phyloP scores from a whole-genome alignment of 2,329 filamentous ascomycete species.

The Grosmannia serpens region DNA sequence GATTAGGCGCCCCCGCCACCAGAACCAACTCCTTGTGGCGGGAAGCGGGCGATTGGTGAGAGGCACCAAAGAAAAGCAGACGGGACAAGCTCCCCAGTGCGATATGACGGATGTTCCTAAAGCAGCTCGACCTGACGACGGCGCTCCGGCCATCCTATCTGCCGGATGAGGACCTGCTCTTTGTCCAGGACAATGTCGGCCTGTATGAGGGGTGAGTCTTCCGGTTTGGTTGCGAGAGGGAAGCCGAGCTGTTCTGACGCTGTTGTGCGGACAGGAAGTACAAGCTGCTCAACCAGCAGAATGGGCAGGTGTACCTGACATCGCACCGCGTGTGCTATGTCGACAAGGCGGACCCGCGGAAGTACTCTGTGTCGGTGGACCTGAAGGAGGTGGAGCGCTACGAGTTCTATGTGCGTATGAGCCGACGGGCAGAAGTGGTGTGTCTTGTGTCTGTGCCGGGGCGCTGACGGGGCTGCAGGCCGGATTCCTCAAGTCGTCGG shows the following conservation, averaged over 20 bases:
- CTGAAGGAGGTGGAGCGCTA: conserved; percentile 83
- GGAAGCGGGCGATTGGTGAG: no score
- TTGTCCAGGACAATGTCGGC: conserved; percentile 95
- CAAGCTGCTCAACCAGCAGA: conserved; percentile 88
- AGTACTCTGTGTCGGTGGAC: conserved; percentile 73
- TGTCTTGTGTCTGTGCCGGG: not conserved
- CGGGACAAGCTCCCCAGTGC: conserved; percentile 17
- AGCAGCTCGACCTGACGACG: conserved; percentile 89
- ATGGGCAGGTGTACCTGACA: conserved; percentile 92
- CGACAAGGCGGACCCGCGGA: conserved; percentile 74
- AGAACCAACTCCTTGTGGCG: not conserved
- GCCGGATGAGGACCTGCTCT: conserved; percentile 86
- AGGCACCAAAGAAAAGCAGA: not conserved
- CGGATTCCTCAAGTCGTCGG: conserved; percentile 86
- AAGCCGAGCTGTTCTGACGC: not conserved
- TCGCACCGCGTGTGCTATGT: conserved; percentile 95
- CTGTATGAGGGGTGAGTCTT: conserved; percentile 86
- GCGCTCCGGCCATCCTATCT: conserved; percentile 86
- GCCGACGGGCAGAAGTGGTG: not conserved
- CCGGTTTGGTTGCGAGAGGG: not conserved
- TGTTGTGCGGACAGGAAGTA: conserved; percentile 54
- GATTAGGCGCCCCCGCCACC: not conserved
- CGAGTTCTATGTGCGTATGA: conserved; percentile 64
- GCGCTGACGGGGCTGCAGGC: conserved; percentile 39
- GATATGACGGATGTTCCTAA: conserved; percentile 87